These are phyloP conservation scores for Cyphellophora attinorum DNA, from an alignment of 2,329 filamentous ascomycete species.

Conservation along the genomic window DNA sequence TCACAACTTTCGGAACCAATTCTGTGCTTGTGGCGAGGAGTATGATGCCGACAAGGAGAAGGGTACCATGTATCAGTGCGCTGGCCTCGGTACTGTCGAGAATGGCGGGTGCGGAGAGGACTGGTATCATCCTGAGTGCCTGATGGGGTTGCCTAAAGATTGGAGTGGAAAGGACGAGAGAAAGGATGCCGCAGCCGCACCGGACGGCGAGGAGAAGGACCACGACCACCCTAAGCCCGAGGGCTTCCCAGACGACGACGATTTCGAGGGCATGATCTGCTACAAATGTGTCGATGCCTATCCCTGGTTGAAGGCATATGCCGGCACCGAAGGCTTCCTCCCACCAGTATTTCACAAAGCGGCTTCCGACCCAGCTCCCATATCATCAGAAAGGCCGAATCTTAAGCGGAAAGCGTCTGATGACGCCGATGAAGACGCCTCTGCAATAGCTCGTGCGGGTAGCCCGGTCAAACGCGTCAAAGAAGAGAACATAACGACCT, in stretches of 20 bases:
- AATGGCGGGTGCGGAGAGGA: slow-evolving; percentile 90
- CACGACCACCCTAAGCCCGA: slow-evolving; percentile 57
- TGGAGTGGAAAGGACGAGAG: slow-evolving; percentile 42
- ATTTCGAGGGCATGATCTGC: slow-evolving; percentile 84
- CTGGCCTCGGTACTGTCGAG: slow-evolving; percentile 70
- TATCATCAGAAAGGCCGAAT: slow-evolving; percentile 1
- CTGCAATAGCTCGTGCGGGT: slow-evolving; percentile 11
- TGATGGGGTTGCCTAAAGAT: slow-evolving; percentile 68
- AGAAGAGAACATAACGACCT: slow-evolving; percentile 31
- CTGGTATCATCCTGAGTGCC: slow-evolving; percentile 93
- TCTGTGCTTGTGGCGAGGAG: slow-evolving; percentile 79
- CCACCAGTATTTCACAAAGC: slow-evolving; percentile 52
- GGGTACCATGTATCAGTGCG: slow-evolving; percentile 95
- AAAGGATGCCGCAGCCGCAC: slow-evolving; percentile 23
- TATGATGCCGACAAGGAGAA: slow-evolving; percentile 86
- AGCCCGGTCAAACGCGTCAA: slow-evolving; percentile 55
- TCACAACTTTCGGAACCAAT: slow-evolving; percentile 86
- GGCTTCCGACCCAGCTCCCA: slow-evolving; percentile 8
- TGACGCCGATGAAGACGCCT: slow-evolving; percentile 1
- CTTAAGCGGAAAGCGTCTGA: slow-evolving; percentile 37
- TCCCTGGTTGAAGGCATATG: slow-evolving; percentile 88
- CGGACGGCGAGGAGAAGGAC: slow-evolving; percentile 14
- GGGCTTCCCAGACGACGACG: slow-evolving; percentile 80
- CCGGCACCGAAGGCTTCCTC: slow-evolving; percentile 69
- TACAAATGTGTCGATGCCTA: slow-evolving; percentile 84